phyloP scores from a whole-genome alignment of 805 yeast species.

The Ogataea polymorpha region DNA sequence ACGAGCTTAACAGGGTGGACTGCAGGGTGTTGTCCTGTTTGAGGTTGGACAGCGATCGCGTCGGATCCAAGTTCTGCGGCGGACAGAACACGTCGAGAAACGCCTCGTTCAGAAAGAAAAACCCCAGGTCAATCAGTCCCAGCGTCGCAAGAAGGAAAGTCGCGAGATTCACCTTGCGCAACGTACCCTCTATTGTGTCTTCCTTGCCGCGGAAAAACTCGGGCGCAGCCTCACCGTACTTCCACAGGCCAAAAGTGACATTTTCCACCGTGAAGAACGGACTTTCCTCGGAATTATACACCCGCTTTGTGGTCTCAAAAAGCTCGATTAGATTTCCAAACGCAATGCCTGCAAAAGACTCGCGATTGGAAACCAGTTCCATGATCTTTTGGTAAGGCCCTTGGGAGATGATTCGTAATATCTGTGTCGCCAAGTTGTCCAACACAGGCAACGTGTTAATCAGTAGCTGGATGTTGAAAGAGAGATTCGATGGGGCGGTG shows the following conservation, averaged over 20 bases:
- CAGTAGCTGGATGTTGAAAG: conserved; percentile 61
- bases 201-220: conserved; percentile 56
- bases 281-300: conserved; percentile 64
- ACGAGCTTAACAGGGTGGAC: conserved; percentile 13
- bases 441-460: conserved; percentile 70
- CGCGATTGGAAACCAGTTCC: conserved; percentile 63
- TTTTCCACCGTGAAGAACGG: conserved; percentile 70
- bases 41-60: conserved; percentile 32
- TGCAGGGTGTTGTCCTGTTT: conserved; percentile 19
- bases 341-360: conserved; percentile 60
- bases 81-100: conserved; percentile 89
- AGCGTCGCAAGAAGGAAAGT: conserved; percentile 85
- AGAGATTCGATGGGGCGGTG: conserved; percentile 52
- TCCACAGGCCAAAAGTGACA: conserved; percentile 70
- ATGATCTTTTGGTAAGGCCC: conserved; percentile 76
- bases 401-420: conserved; percentile 65
- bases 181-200: conserved; percentile 57
- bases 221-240: conserved; percentile 58
- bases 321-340: conserved; percentile 68
- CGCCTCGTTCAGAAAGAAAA: conserved; percentile 77
- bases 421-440: conserved; percentile 79
- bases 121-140: conserved; percentile 83
- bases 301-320: conserved; percentile 71
- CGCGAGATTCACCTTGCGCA: conserved; percentile 83
- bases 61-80: conserved; percentile 51